These are phyloP conservation scores for Metschnikowia similis DNA, from an alignment of 805 yeast genomes.

Conservation along the genomic window DNA sequence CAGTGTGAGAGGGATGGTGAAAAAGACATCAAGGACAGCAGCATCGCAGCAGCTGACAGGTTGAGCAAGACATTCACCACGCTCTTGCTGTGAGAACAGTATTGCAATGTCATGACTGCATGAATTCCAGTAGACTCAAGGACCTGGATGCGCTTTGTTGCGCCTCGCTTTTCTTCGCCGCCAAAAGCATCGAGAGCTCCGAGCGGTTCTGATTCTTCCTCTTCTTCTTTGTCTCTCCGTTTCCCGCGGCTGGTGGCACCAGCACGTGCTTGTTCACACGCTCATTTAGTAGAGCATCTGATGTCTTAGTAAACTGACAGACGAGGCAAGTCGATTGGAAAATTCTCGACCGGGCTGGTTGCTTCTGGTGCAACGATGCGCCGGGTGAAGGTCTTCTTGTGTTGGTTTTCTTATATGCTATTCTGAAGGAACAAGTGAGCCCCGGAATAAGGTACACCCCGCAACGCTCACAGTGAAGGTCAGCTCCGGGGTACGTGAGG, in stretches of 20 bases:
- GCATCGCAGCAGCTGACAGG: slow-evolving; percentile 8
- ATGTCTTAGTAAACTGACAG: slow-evolving; percentile 16
- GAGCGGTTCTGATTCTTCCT: slow-evolving; percentile 43
- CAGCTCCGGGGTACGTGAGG: slow-evolving; percentile 26
- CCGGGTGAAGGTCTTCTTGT: neutral
- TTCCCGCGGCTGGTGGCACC: slow-evolving; percentile 17
- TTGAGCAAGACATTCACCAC: slow-evolving; percentile 12
- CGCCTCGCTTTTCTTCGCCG: slow-evolving; percentile 32
- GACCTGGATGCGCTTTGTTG: slow-evolving; percentile 25
- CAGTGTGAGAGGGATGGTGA: slow-evolving; percentile 23
- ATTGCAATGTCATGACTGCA: slow-evolving; percentile 20
- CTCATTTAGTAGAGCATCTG: slow-evolving; percentile 10
- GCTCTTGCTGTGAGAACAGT: slow-evolving; percentile 9
- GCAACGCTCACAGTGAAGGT: slow-evolving; percentile 28
- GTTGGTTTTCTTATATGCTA: slow-evolving; percentile 15
- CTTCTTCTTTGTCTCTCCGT: slow-evolving; percentile 42
- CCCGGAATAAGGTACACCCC: slow-evolving; percentile 34
- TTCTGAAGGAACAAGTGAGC: slow-evolving; percentile 22
- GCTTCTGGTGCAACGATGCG: neutral
- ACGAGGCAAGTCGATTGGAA: slow-evolving; percentile 18
- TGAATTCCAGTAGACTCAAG: slow-evolving; percentile 48
- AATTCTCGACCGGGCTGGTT: neutral
- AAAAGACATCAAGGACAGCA: slow-evolving; percentile 4
- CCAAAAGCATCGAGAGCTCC: slow-evolving; percentile 37
- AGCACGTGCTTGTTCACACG: slow-evolving; percentile 5